Percentiles rank a stretch among this genome's conserved stretches.
Conservation (phyloP, 495 filamentous ascomycete genomes). For the Aspergillus incahuasiensis region DNA sequence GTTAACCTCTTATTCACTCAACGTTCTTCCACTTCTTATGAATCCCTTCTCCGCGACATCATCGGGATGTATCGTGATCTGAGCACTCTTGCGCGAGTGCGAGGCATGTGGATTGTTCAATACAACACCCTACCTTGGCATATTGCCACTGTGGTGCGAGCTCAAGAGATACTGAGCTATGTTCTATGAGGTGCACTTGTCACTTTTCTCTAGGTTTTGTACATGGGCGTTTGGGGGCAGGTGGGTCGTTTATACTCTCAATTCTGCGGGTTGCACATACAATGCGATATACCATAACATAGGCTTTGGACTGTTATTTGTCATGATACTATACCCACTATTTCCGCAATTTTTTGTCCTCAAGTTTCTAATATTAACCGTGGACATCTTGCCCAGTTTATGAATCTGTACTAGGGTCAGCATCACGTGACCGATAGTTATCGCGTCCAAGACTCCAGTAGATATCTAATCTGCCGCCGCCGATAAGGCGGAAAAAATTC, state of each 20-base stretch:
- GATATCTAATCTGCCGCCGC: conserved; percentile 19
- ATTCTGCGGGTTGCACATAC: conserved; percentile 5
- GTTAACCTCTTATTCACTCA: conserved; percentile 61
- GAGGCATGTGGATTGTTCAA: conserved; percentile 60
- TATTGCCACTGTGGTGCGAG: conserved; percentile 72
- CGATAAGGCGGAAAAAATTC: conserved; percentile 11
- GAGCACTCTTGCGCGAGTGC: conserved; percentile 63
- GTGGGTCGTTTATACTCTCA: conserved; percentile 1
- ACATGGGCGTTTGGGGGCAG: conserved; percentile 11
- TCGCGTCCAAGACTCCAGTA: conserved; percentile 26
- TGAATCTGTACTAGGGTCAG: not conserved
- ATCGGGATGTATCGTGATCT: conserved; percentile 73
- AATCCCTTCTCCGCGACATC: conserved; percentile 63
- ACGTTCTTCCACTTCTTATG: conserved; percentile 42
- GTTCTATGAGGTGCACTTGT: conserved; percentile 29
- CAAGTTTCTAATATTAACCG: not conserved
- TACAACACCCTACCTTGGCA: conserved; percentile 76
- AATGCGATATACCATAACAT: conserved; percentile 15
- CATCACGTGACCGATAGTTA: conserved; percentile 20
- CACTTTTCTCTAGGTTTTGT: conserved; percentile 13
- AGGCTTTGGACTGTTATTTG: not conserved
- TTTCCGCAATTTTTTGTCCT: not conserved
- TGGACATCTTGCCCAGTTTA: too few relatives aligned
- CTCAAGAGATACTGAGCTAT: conserved; percentile 44
- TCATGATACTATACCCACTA: conserved; percentile 6